Conservation (phyloP, 2,329 filamentous ascomycete genomes). For the Arthroderma sp. region DNA sequence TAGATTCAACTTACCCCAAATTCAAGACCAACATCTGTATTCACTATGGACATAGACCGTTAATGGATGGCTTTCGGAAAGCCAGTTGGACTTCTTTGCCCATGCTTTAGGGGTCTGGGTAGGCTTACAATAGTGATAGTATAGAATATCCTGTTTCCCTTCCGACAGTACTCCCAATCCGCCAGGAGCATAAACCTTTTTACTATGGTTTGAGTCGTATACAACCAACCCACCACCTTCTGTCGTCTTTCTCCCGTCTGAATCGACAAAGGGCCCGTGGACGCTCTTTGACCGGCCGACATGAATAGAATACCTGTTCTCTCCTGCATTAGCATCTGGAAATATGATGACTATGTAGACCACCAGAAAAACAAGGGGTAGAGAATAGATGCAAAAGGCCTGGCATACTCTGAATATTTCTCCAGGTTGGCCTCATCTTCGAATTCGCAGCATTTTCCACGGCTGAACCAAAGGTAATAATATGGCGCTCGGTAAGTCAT, state of each 20-base stretch:
- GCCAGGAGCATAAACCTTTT: slow-evolving; percentile 25
- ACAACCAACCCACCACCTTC: slow-evolving; percentile 22
- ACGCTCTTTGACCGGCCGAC: slow-evolving; percentile 23
- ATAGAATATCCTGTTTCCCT: slow-evolving; percentile 22
- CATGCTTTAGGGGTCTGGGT: not conserved
- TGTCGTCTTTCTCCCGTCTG: slow-evolving; percentile 13
- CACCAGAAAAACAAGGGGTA: too few species aligned
- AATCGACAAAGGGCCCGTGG: slow-evolving; percentile 24
- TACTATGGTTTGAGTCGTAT: slow-evolving; percentile 26
- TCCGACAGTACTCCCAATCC: slow-evolving; percentile 22
- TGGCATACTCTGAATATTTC: slow-evolving; percentile 20
- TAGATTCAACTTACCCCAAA: slow-evolving; percentile 4
- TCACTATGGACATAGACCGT: not conserved
- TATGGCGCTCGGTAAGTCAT: slow-evolving; percentile 23
- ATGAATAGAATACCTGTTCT: slow-evolving; percentile 21
- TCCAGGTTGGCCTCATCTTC: slow-evolving; percentile 13
- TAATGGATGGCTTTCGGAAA: not conserved
- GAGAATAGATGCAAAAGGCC: too few species aligned
- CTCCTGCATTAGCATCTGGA: too few species aligned
- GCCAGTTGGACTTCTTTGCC: not conserved
- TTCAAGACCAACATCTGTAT: not conserved
- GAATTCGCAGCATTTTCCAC: slow-evolving; percentile 26
- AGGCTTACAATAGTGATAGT: slow-evolving; percentile 27
- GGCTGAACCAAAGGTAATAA: slow-evolving; percentile 29
- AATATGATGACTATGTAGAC: too few species aligned